Evolutionary conservation across 2,329 filamentous ascomycete species (phyloP).

Genomic region (Fusarium pseudonygamai): DNA sequence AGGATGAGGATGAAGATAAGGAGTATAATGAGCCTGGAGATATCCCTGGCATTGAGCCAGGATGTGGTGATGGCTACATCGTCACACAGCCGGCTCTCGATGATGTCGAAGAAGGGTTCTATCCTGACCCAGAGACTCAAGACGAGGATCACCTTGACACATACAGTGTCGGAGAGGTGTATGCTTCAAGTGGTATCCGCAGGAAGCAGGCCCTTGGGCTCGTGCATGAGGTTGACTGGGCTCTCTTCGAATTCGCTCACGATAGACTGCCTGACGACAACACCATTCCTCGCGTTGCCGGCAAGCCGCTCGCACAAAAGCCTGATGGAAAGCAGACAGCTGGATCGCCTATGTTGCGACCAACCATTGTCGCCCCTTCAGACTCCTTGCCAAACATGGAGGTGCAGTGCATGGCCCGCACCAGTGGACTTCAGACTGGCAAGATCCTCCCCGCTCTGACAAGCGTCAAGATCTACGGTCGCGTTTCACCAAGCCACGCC

Average conservation of each 20-base stretch:
- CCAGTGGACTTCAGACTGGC: conserved; percentile 83
- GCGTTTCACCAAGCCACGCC: conserved; percentile 79
- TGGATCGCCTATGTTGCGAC: conserved; percentile 55
- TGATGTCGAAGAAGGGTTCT: conserved; percentile 85
- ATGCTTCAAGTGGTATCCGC: conserved; percentile 89
- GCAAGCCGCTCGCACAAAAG: conserved; percentile 15
- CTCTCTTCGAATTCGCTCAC: conserved; percentile 81
- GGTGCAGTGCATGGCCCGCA: conserved; percentile 90
- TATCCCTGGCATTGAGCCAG: conserved; percentile 78
- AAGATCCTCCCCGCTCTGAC: conserved; percentile 80
- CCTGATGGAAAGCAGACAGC: conserved; percentile 13
- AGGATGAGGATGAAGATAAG: conserved; percentile 64
- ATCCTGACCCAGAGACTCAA: conserved; percentile 74
- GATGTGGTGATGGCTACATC: conserved; percentile 78
- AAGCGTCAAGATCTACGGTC: conserved; percentile 87
- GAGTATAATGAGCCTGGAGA: conserved; percentile 74
- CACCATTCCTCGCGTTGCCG: conserved; percentile 61
- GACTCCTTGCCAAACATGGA: conserved; percentile 75
- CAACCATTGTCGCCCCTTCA: conserved; percentile 67
- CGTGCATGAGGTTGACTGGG: conserved; percentile 95
- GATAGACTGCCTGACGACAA: conserved; percentile 78
- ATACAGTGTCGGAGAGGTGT: conserved; percentile 82
- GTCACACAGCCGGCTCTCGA: conserved; percentile 94
- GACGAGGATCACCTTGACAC: conserved; percentile 86
- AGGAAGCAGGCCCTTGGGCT: conserved; percentile 76